Percentiles rank a stretch among this genome's conserved stretches.
Evolutionary conservation across 2,329 filamentous ascomycete genomes (phyloP).

Genomic region (Epichloe gansuensis): DNA sequence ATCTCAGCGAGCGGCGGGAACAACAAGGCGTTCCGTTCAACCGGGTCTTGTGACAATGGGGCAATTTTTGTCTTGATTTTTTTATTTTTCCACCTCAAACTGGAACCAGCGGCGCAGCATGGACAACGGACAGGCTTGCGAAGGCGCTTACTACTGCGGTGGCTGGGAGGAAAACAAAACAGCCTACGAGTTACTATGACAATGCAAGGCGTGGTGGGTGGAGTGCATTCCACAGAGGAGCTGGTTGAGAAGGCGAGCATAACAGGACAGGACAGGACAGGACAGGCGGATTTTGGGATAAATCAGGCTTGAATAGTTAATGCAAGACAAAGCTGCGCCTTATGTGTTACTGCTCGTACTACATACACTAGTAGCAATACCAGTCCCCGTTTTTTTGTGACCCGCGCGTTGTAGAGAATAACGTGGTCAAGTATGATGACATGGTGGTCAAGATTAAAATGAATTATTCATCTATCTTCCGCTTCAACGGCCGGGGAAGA

Average conservation of each 20-base stretch:
- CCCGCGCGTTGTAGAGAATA: no score
- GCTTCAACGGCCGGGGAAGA: no score
- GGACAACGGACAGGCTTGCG: not conserved
- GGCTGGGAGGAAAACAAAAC: not conserved
- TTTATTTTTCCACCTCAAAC: not conserved
- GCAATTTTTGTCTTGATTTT: not conserved
- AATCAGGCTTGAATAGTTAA: no score
- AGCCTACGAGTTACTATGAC: not conserved
- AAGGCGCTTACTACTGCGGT: not conserved
- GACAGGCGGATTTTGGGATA: not conserved
- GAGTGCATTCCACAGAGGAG: conserved; percentile 1
- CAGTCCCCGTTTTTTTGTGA: no score
- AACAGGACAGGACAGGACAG: no score
- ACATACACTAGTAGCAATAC: no score
- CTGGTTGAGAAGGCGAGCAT: not conserved
- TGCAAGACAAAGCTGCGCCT: no score
- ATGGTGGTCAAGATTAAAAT: no score
- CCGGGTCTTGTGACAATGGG: not conserved
- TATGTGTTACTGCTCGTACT: no score
- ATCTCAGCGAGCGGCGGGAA: not conserved
- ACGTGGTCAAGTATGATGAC: no score
- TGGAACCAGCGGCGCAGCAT: not conserved
- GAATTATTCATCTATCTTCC: no score
- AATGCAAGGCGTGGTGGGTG: not conserved
- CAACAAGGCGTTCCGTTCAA: not conserved